A percentile compares a stretch with the other conserved stretches of the same genome.
phyloP scores from a whole-genome alignment of 2,329 filamentous ascomycete genomes.

The Leptodontidium sp. region DNA sequence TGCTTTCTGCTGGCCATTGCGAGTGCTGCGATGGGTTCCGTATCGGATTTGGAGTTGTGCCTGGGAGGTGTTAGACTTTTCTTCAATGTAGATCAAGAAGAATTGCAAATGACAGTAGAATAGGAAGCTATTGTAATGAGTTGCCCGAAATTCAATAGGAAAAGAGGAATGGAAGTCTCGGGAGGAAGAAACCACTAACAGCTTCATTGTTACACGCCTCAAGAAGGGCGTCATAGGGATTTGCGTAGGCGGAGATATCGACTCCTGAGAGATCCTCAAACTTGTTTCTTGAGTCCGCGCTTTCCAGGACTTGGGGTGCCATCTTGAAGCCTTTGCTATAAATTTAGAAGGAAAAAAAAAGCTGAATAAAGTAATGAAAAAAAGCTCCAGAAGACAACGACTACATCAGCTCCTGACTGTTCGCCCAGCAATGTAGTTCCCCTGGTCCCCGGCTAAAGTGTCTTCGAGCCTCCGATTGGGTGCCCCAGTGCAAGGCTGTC shows the following conservation, averaged over 20 bases:
- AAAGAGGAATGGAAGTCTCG: neutral
- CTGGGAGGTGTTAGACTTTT: slow-evolving; percentile 28
- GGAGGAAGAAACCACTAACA: slow-evolving; percentile 32
- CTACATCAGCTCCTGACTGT: neutral
- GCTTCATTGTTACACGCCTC: slow-evolving; percentile 46
- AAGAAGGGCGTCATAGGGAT: slow-evolving; percentile 48
- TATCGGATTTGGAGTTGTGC: slow-evolving; percentile 58
- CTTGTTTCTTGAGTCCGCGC: slow-evolving; percentile 43
- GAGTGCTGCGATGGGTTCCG: slow-evolving; percentile 73
- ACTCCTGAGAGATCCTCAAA: slow-evolving; percentile 47
- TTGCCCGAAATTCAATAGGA: neutral
- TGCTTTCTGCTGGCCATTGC: slow-evolving; percentile 78
- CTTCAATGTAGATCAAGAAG: neutral
- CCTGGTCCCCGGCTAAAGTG: neutral
- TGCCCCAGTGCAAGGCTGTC: neutral
- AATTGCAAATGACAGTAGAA: neutral
- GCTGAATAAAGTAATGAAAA: neutral
- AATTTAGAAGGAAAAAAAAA: neutral
- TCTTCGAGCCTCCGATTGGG: neutral
- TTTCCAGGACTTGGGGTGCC: slow-evolving; percentile 20
- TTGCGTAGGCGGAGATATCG: slow-evolving; percentile 41
- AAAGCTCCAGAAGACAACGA: neutral
- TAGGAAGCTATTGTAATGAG: too few relatives aligned
- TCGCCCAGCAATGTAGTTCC: neutral
- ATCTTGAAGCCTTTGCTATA: slow-evolving; percentile 2